Evolutionary conservation across 441 rosid species (phyloP), one percentile per base, ranked within the genome.

Genomic region (Populus tomentosa): DNA sequence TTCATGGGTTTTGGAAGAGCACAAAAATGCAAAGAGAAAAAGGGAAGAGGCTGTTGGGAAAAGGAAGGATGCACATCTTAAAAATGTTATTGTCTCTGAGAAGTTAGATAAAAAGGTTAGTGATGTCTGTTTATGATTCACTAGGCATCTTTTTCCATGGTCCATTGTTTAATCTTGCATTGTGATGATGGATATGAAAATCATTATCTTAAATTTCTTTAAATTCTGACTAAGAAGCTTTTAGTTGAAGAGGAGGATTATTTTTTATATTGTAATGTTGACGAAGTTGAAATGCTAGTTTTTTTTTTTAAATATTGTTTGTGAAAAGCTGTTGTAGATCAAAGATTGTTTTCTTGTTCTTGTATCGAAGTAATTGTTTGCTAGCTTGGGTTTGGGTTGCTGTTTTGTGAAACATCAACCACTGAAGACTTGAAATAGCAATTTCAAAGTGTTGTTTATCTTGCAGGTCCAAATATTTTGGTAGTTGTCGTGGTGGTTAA

Each of bases 91-190:
- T 75, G 88, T 95, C 71, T 92, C 97, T 20, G 98, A 95, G 80
- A 95, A 88, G 84, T 72, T 90, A 56, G 97, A 92, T 84, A 92
- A 89, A 82, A 92, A 86, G 97, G 99, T 95, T 62, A 82, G 83
- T 80, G 36, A 16, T 46, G 3, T 28, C 24, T 5, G 18, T 24
- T 40, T 72, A 2, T 78, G 11, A 56, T 75, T 79, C 20, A 20
- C 53, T 10, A 10, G 56, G 74, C 66, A 62, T 66, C 40, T 36
- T 13, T 46, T 62, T 38, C 4, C 56, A 21, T n/a, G 38, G 63
- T 14, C 42, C 10, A 61, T 30, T 20, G 38, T 42, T 64, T 28
- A 38, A 33, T 8, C 16, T 72, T 46, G 18, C 40, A 26, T 73
- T 7, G 10, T 36, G 26, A 8, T 72, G 21, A 40, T 40, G 23